Percentiles rank a stretch among this genome's conserved stretches.
Evolutionary conservation across 345 rosid species (phyloP).

Genomic region (Citrus medica): DNA sequence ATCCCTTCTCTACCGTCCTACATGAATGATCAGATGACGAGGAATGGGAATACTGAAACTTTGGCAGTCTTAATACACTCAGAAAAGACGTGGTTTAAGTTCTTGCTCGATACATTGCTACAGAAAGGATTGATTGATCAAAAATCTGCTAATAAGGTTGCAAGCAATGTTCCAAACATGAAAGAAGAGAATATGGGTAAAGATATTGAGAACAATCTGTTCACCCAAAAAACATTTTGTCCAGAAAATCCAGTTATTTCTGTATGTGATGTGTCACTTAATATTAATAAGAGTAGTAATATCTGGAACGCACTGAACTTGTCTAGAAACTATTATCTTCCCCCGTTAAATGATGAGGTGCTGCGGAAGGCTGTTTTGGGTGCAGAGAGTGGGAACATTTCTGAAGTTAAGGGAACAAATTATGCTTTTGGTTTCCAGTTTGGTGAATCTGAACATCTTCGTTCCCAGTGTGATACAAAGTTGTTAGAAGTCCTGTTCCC

Average conservation of each 20-base stretch:
- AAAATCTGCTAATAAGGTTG: conserved; percentile 27
- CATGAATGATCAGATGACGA: conserved; percentile 22
- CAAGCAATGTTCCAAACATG: conserved; percentile 23
- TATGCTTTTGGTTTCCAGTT: conserved; percentile 73
- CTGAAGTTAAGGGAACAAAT: conserved; percentile 56
- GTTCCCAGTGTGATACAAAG: conserved; percentile 51
- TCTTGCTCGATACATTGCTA: conserved; percentile 44
- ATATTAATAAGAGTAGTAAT: conserved; percentile 37
- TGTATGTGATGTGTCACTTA: conserved; percentile 33
- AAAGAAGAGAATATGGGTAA: conserved; percentile 19
- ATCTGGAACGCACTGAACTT: conserved; percentile 57
- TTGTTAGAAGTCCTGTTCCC: conserved; percentile 78
- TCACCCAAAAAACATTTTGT: conserved; percentile 43
- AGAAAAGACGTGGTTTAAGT: conserved; percentile 56
- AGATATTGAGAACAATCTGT: conserved; percentile 25
- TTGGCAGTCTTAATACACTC: conserved; percentile 35
- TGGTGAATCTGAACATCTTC: conserved; percentile 54
- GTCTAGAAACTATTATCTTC: conserved; percentile 54
- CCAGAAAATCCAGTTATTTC: conserved; percentile 79
- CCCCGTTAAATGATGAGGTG: conserved; percentile 73
- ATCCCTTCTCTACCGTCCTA: conserved; percentile 29
- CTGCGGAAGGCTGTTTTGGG: conserved; percentile 64
- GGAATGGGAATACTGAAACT: conserved; percentile 27
- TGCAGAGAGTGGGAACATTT: conserved; percentile 24
- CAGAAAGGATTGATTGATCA: conserved; percentile 35